Evolutionary conservation across 108 stramenopile genomes (phyloP).

Genomic region (Nannochloropsis salina): DNA sequence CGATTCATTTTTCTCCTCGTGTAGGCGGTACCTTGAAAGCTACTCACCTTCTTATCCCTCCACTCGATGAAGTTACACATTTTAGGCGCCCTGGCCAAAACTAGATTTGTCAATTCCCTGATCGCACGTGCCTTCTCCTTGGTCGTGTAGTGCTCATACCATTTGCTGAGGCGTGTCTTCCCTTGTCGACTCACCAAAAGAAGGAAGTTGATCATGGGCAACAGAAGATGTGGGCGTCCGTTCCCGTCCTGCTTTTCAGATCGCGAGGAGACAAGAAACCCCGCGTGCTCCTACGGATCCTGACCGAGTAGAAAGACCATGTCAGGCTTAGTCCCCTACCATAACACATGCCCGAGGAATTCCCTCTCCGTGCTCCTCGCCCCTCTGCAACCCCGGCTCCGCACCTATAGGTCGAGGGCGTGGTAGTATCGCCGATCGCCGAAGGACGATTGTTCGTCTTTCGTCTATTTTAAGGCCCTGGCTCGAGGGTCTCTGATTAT

Average conservation of each 20-base stretch:
- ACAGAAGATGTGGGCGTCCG: not conserved
- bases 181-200: conserved; percentile 62
- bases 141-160: conserved; percentile 51
- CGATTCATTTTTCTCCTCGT: too few relatives aligned
- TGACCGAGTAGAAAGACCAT: not conserved
- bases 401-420: not conserved
- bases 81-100: conserved; percentile 89
- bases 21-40: too few relatives aligned
- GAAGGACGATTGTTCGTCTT: not conserved
- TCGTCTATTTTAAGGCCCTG: not conserved
- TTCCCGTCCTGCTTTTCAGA: not conserved
- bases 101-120: conserved; percentile 79
- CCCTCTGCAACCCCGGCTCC: not conserved
- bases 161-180: conserved; percentile 64
- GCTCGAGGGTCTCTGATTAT: too few relatives aligned
- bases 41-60: conserved; percentile 70
- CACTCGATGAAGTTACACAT: conserved; percentile 98
- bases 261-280: not conserved
- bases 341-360: not conserved
- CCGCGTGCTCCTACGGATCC: too few relatives aligned
- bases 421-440: not conserved
- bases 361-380: not conserved
- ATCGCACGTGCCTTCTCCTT: conserved; percentile 79
- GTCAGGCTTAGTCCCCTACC: not conserved
- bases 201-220: conserved; percentile 56